phyloP scores from a whole-genome alignment of 306 rosid species.

The Quercus variabilis region DNA sequence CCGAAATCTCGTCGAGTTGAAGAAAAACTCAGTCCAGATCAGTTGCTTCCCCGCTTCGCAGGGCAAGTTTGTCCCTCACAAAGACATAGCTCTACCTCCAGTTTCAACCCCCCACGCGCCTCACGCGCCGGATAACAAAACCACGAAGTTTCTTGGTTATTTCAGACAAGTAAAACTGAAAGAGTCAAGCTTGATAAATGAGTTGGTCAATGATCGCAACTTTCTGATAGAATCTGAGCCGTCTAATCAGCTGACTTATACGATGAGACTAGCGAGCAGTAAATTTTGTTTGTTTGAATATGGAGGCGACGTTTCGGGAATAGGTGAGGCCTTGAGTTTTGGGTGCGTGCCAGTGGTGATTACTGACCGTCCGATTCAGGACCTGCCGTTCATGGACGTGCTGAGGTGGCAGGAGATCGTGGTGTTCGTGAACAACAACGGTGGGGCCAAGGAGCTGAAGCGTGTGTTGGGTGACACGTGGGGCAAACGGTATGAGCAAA shows the following conservation, averaged over 20 bases:
- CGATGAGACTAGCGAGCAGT: conserved; percentile 16
- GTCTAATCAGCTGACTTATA: conserved; percentile 17
- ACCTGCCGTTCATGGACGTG: conserved; percentile 70
- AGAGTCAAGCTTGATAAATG: conserved; percentile 16
- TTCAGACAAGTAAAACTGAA: conserved; percentile 11
- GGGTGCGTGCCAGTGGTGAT: conserved; percentile 69
- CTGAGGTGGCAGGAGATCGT: conserved; percentile 68
- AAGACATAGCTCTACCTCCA: conserved; percentile 59
- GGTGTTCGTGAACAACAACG: conserved; percentile 30
- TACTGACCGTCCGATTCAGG: conserved; percentile 39
- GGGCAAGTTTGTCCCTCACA: conserved; percentile 54
- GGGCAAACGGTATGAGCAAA: conserved; percentile 16
- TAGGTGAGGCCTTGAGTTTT: conserved; percentile 53
- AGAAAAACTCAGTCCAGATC: conserved; percentile 68
- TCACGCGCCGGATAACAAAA: conserved; percentile 12
- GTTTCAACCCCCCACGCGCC: not conserved
- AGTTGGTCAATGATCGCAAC: conserved; percentile 23
- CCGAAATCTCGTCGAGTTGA: conserved; percentile 62
- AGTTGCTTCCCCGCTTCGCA: conserved; percentile 48
- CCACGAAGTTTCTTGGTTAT: conserved; percentile 25
- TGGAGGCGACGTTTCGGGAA: conserved; percentile 30
- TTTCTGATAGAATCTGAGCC: conserved; percentile 38
- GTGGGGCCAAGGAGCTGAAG: conserved; percentile 26
- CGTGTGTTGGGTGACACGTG: conserved; percentile 26
- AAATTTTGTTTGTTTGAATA: conserved; percentile 56